These are phyloP conservation scores for Podospora pseudocomata DNA, from an alignment of 495 filamentous ascomycete genomes.

Conservation along the genomic window DNA sequence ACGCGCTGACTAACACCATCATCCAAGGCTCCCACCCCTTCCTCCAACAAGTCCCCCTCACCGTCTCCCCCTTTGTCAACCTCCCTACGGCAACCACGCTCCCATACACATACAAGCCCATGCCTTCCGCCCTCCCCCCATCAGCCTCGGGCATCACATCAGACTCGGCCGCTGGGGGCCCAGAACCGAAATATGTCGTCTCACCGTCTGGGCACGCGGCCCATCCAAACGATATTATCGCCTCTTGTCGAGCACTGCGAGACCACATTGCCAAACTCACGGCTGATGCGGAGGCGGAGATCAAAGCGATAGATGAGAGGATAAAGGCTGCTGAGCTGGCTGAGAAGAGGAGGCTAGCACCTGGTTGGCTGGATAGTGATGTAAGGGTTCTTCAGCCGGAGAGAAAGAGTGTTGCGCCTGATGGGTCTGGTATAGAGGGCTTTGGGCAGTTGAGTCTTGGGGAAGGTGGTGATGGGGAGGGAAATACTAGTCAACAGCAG, in stretches of 20 bases:
- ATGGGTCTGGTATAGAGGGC: background rate
- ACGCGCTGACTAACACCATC: slow-evolving; percentile 11
- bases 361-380: slow-evolving; percentile 91
- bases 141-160: slow-evolving; percentile 58
- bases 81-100: slow-evolving; percentile 87
- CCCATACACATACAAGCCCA: slow-evolving; percentile 89
- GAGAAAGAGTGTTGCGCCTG: slow-evolving; percentile 31
- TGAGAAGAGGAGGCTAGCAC: slow-evolving; percentile 86
- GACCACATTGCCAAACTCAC: slow-evolving; percentile 66
- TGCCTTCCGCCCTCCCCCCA: slow-evolving; percentile 80
- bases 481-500: slow-evolving; percentile 29
- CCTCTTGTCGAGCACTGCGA: slow-evolving; percentile 70
- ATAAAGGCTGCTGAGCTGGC: slow-evolving; percentile 76
- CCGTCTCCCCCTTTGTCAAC: slow-evolving; percentile 89
- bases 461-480: background rate
- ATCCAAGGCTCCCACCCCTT: slow-evolving; percentile 72
- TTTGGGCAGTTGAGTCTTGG: background rate
- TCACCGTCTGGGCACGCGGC: slow-evolving; percentile 71
- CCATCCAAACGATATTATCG: slow-evolving; percentile 76
- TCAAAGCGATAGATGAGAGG: slow-evolving; percentile 66
- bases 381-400: slow-evolving; percentile 77
- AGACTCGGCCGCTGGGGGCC: slow-evolving; percentile 15
- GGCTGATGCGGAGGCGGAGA: slow-evolving; percentile 57
- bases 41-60: slow-evolving; percentile 86
- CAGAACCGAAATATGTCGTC: slow-evolving; percentile 63